Evolutionary conservation across 2,329 filamentous ascomycete genomes (phyloP), one percentile per base, ranked within the genome.

Genomic region (Knoxdaviesia capensis): DNA sequence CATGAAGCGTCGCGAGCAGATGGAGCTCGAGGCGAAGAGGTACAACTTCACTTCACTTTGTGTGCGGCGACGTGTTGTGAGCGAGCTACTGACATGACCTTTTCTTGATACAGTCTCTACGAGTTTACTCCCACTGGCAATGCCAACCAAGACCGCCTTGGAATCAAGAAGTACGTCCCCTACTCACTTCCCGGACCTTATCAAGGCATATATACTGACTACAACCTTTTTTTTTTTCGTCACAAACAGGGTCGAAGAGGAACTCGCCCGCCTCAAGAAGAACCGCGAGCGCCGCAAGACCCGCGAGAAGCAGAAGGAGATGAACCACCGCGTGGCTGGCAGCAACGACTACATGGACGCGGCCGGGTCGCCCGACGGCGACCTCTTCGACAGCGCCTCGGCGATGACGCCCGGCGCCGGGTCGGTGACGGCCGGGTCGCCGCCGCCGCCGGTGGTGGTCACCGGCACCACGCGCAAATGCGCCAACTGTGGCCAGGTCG

Each of bases 401-500:
- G 54, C 56, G 5, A 29, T 33, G 6, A 30, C 11, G 7, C 33
- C 35, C 34, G 29, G 34, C 6, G 40, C 34, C 10, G 38, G 38
- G 31, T n/a, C n/a, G n/a, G n/a, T n/a, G n/a, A n/a, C n/a, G n/a
- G n/a, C n/a, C n/a, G n/a, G n/a, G n/a, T n/a, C n/a, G n/a, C n/a
- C n/a, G n/a, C n/a, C n/a, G n/a, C n/a, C n/a, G n/a, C n/a, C n/a
- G n/a, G 42, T 40, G 28, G 41, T 44, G 10, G 38, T 42, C 45
- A 70, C 64, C 39, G 76, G 78, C 46, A 92, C 84, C 44, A 80
- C 80, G 33, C 73, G 92, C 52, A 96, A 96, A 64, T 98, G 90
- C 62, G 90, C 90, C 50, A 96, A 94, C 59, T 98, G 90, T 62
- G 90, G 90, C 41, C 82, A 90, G 58, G 81, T 93, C 43, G 90